Evolutionary conservation across 2,329 filamentous ascomycete genomes (phyloP).

Genomic region (Venturia nashicola): DNA sequence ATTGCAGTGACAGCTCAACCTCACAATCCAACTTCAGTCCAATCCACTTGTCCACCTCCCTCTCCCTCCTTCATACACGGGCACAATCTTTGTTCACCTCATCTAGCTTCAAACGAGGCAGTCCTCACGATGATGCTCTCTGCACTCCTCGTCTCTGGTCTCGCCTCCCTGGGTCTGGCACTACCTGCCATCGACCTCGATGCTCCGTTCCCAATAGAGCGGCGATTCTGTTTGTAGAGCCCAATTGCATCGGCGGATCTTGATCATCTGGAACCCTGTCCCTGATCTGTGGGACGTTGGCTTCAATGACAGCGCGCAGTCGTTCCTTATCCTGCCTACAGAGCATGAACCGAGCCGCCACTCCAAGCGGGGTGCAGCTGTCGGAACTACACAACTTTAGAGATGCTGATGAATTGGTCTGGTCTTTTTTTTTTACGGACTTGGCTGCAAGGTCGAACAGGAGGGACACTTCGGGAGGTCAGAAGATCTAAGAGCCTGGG

Average conservation of each 20-base stretch:
- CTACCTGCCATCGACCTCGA: neutral
- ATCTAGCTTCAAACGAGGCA: no score
- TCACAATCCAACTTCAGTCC: no score
- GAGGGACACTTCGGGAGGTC: neutral
- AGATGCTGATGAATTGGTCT: neutral
- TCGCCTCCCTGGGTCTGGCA: neutral
- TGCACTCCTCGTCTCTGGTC: neutral
- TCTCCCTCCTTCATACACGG: no score
- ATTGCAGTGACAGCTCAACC: no score
- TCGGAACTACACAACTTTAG: neutral
- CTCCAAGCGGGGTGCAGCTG: neutral
- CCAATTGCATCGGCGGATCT: neutral
- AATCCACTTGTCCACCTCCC: no score
- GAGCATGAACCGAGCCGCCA: no score
- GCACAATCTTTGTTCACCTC: no score
- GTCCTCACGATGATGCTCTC: neutral
- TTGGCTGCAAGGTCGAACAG: neutral
- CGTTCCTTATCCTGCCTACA: neutral
- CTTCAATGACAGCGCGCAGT: neutral
- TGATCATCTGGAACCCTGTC: neutral
- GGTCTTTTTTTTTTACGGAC: neutral
- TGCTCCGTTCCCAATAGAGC: neutral
- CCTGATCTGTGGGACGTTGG: neutral
- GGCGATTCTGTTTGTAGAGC: neutral
- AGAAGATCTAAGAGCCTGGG: no score